These are phyloP conservation scores for Sugiyamaella novakii DNA, from an alignment of 1,139 yeast genomes.

Conservation along the genomic window DNA sequence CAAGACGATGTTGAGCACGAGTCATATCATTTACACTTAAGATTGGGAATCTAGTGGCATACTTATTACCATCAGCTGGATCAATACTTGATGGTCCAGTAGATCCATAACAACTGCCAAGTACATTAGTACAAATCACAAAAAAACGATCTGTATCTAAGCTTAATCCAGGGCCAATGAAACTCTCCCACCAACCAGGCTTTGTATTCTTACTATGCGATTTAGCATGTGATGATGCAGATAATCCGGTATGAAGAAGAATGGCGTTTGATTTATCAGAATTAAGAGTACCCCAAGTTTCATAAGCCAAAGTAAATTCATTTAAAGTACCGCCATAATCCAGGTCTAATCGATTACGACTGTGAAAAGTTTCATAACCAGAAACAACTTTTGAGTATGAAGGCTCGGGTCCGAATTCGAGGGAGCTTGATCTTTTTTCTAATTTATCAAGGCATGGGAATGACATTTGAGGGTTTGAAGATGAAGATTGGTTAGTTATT, in stretches of 20 bases:
- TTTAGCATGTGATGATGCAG: constrained; percentile 94
- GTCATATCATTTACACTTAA: constrained; percentile 88
- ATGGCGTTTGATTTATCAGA: constrained; percentile 66
- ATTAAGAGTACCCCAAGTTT: constrained; percentile 83
- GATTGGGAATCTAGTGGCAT: constrained; percentile 88
- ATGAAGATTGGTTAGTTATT: background rate
- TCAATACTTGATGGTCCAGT: constrained; percentile 88
- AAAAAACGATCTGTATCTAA: constrained; percentile 81
- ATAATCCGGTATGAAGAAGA: constrained; percentile 83
- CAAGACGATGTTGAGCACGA: constrained; percentile 76
- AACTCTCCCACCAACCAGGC: constrained; percentile 96
- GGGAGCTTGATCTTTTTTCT: constrained; percentile 56
- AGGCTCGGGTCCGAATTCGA: constrained; percentile 71
- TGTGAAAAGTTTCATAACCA: constrained; percentile 64
- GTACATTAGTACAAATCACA: constrained; percentile 83
- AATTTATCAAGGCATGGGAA: constrained; percentile 86
- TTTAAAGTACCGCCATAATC: constrained; percentile 84
- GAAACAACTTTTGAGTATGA: constrained; percentile 69
- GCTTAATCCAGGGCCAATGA: constrained; percentile 81
- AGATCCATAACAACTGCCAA: constrained; percentile 94
- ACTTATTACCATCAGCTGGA: constrained; percentile 68
- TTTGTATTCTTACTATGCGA: constrained; percentile 70
- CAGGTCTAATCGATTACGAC: constrained; percentile 61
- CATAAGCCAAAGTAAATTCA: constrained; percentile 80
- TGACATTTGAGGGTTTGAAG: constrained; percentile 60